Percentiles rank a stretch among this genome's conserved stretches.
phyloP scores from a whole-genome alignment of 345 rosid species.

The Melaleuca alternifolia region DNA sequence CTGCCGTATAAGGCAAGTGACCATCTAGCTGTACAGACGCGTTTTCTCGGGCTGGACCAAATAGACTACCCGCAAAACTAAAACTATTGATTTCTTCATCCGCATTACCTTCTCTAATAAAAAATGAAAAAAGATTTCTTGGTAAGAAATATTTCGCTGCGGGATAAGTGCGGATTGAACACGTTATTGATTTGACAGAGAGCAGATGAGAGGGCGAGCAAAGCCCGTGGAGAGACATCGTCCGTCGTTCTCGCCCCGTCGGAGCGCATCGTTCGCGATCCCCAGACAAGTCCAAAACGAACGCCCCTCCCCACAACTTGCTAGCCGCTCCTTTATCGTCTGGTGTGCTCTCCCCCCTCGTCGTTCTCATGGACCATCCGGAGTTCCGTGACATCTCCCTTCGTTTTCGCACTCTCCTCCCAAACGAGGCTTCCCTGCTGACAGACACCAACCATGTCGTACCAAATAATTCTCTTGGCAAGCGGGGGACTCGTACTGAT shows the following conservation, averaged over 20 bases:
- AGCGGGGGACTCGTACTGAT: rapidly evolving
- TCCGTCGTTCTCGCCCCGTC: not conserved
- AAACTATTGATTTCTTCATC: too few relatives aligned
- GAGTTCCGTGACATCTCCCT: not conserved
- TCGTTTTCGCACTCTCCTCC: not conserved
- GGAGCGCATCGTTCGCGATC: not conserved
- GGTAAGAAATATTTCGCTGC: too few relatives aligned
- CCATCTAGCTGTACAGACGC: too few relatives aligned
- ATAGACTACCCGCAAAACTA: too few relatives aligned
- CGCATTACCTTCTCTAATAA: too few relatives aligned
- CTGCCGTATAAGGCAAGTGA: too few relatives aligned
- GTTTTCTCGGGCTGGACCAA: too few relatives aligned
- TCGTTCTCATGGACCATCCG: not conserved
- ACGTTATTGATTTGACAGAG: not conserved
- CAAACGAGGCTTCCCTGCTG: not conserved
- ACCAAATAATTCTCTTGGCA: not conserved
- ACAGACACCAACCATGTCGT: not conserved
- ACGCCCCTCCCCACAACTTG: not conserved
- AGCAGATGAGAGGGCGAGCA: not conserved
- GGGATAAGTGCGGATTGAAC: too few relatives aligned
- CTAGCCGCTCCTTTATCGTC: not conserved
- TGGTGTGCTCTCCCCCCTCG: not conserved
- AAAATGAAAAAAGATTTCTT: too few relatives aligned
- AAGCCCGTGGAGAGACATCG: not conserved
- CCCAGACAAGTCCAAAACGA: not conserved